Conservation (phyloP, 2,329 filamentous ascomycete genomes). For the Hymenoscyphus fructigenus region DNA sequence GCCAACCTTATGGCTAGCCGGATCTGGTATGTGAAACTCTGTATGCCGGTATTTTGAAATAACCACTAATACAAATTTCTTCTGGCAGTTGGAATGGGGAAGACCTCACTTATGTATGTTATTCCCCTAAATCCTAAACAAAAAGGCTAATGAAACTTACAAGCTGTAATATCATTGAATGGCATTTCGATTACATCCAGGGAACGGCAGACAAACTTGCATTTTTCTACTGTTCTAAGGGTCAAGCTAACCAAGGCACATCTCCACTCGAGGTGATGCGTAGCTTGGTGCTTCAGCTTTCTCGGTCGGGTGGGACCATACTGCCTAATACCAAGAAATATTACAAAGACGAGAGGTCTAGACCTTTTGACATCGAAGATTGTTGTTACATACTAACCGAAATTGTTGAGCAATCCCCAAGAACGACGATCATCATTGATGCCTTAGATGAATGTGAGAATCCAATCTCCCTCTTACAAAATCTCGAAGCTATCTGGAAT, state of each 20-base stretch:
- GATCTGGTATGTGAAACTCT: background rate
- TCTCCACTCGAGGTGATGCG: background rate
- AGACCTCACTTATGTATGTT: background rate
- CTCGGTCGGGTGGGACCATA: background rate
- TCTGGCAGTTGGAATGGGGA: background rate
- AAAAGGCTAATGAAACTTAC: background rate
- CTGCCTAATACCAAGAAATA: background rate
- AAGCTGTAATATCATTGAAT: conserved; percentile 1
- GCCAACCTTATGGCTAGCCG: background rate
- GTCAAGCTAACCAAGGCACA: background rate
- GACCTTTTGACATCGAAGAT: background rate
- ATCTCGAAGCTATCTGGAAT: background rate
- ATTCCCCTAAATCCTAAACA: background rate
- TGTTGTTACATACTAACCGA: background rate
- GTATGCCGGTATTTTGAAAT: background rate
- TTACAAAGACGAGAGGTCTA: no score
- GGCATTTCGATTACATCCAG: background rate
- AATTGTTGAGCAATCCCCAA: background rate
- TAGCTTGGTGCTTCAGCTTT: background rate
- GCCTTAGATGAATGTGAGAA: conserved; percentile 2
- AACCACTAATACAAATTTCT: background rate
- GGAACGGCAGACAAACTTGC: background rate
- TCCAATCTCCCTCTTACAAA: background rate
- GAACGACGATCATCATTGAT: background rate
- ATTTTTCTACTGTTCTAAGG: background rate